Evolutionary conservation across 768 basidiomycete species (phyloP), one percentile per base, ranked within the genome.

Genomic region (Steccherinum ochraceum): DNA sequence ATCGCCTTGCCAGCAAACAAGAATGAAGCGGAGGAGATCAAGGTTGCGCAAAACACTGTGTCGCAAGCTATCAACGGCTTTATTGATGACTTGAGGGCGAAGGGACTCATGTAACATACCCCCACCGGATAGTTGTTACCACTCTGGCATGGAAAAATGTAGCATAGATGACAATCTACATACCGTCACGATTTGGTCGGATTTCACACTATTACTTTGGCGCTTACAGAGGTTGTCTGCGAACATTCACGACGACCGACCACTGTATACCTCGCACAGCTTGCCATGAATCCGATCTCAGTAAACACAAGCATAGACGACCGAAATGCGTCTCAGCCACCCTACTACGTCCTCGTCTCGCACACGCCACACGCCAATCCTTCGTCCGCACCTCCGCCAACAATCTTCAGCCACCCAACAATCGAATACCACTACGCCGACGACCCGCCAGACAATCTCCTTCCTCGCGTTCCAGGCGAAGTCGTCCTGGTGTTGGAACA

Each of bases 351-450:
- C 35, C 76, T 92, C 49, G 69, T 84, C 49, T 80, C 85, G 1
- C 81, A 82, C 55, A 76, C 77, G 16, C 70, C 75, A 11, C 63
- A 76, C 20, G 67, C 73, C 2, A 67, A 69, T 11, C 73, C 71
- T 24, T 70, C 70, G 24, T 69, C 54, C 1, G 55, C 52, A 25
- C 59, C 72, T 44, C 24, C 61, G 19, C 54, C 66, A 16, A 48
- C 65, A 12, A 46, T 75, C n/a, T 71, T 87, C 46, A 68, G 75
- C 11, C 89, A 92, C 60, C 86, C 87, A 3, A 68, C 72, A 40
- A 82, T 93, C 16, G 84, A 91, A 58, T 91, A 91, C 63, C 85
- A 88, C 58, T 92, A 88, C 61, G 77, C 80, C 18, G 88, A 93
- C 58, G 90, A 93, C 61, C 75, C 83, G 0, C 83, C 87, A 2